These are phyloP conservation scores for Stromatinia cepivora DNA, from an alignment of 2,329 filamentous ascomycete species.

Conservation along the genomic window DNA sequence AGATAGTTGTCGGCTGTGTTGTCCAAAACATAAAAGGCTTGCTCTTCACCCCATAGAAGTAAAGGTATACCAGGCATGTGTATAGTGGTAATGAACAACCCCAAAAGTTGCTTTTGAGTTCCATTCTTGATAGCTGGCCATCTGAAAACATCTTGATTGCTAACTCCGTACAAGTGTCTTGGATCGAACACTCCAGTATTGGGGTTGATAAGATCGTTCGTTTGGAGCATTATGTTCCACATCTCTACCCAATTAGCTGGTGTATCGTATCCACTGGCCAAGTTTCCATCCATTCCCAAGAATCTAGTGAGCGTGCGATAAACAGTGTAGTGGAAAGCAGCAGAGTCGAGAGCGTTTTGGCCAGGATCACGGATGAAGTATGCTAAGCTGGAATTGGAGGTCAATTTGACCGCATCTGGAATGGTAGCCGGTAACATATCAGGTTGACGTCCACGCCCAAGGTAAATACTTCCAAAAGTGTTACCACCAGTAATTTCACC, in stretches of 20 bases:
- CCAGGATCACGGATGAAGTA: constrained; percentile 55
- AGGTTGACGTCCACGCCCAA: constrained; percentile 62
- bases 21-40: constrained; percentile 63
- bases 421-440: constrained; percentile 51
- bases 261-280: constrained; percentile 54
- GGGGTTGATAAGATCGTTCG: constrained; percentile 60
- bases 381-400: constrained; percentile 45
- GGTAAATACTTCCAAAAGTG: constrained; percentile 58
- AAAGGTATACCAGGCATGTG: constrained; percentile 61
- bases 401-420: constrained; percentile 51
- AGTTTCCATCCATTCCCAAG: constrained; percentile 57
- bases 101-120: constrained; percentile 57
- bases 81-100: constrained; percentile 58
- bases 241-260: constrained; percentile 52
- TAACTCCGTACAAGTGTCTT: constrained; percentile 63
- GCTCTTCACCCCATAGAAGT: constrained; percentile 64
- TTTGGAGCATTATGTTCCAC: constrained; percentile 58
- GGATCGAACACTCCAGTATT: constrained; percentile 63
- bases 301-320: constrained; percentile 63
- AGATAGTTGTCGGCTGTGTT: constrained; percentile 65
- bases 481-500: constrained; percentile 66
- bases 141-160: constrained; percentile 66
- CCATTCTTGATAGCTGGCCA: constrained; percentile 61
- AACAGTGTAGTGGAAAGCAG: constrained; percentile 64
- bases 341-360: constrained; percentile 56